Conservation (phyloP, 495 filamentous ascomycete genomes). For the Terfezia claveryi region DNA sequence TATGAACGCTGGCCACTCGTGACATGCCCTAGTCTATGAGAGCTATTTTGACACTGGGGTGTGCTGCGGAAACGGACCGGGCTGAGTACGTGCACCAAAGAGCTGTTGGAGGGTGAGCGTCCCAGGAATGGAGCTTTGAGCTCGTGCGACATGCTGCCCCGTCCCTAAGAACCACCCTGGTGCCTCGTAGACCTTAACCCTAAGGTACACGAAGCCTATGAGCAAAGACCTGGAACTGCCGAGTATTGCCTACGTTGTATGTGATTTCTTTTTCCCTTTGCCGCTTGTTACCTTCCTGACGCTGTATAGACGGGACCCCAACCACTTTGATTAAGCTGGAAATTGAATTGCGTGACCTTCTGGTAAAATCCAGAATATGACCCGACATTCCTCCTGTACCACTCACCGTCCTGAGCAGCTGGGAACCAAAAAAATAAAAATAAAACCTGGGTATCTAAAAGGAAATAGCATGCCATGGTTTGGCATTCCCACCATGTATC, state of each 20-base stretch:
- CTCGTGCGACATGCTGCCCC: constrained; percentile 2
- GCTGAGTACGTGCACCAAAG: constrained; percentile 14
- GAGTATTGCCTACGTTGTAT: not conserved
- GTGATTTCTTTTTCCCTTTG: not conserved
- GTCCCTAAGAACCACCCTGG: no score
- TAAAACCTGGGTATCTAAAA: no score
- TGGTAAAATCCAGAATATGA: constrained; percentile 9
- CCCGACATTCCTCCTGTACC: not conserved
- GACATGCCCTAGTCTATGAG: constrained; percentile 12
- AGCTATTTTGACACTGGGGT: constrained; percentile 14
- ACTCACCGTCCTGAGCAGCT: not conserved
- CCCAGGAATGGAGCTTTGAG: constrained; percentile 1
- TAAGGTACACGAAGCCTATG: no score
- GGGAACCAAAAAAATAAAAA: no score
- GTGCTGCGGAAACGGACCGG: constrained; percentile 15
- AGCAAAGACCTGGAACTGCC: no score
- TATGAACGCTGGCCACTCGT: constrained; percentile 6
- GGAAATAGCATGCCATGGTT: no score
- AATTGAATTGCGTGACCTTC: constrained; percentile 20
- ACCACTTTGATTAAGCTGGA: constrained; percentile 10
- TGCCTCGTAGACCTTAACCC: no score
- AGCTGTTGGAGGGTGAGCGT: constrained; percentile 3
- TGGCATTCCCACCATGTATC: no score
- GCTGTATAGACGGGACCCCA: constrained; percentile 4
- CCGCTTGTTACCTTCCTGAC: constrained; percentile 3